Percentiles rank a stretch among this genome's conserved stretches.
These are phyloP conservation scores for Leccinum variicolor DNA, from an alignment of 768 basidiomycete genomes.

Conservation along the genomic window DNA sequence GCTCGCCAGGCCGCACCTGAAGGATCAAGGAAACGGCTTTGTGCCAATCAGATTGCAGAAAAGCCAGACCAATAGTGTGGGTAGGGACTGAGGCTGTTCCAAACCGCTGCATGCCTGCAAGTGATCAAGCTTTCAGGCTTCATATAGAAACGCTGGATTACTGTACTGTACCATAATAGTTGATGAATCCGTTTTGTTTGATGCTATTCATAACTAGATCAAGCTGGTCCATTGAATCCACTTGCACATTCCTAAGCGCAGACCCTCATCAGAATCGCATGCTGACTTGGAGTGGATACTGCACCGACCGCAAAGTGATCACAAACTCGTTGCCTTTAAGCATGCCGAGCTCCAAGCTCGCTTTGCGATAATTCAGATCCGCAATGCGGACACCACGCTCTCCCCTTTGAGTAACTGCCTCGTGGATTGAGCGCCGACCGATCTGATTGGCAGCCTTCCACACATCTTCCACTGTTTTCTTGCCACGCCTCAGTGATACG, in stretches of 20 bases:
- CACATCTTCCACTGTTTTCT: conserved; percentile 74
- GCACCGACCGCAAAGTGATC: conserved; percentile 79
- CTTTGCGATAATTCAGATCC: conserved; percentile 82
- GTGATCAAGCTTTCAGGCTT: conserved; percentile 2
- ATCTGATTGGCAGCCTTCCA: conserved; percentile 81
- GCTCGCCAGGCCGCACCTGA: conserved; percentile 81
- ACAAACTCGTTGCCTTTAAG: conserved; percentile 94
- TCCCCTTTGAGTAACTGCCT: conserved; percentile 68
- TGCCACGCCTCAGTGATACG: conserved; percentile 75
- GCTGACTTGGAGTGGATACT: conserved; percentile 1
- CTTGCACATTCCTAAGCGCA: conserved; percentile 72
- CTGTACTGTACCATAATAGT: conserved; percentile 78
- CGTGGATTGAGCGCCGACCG: conserved; percentile 50
- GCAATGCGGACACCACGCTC: conserved; percentile 88
- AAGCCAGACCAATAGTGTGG: conserved; percentile 87
- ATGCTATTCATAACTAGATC: conserved; percentile 74
- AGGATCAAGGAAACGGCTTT: conserved; percentile 81
- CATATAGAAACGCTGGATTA: not conserved
- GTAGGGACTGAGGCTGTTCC: conserved; percentile 96
- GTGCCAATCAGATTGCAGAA: conserved; percentile 89
- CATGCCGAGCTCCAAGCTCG: conserved; percentile 88
- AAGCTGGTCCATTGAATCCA: conserved; percentile 66
- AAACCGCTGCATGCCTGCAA: conserved; percentile 94
- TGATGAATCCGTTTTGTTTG: conserved; percentile 88
- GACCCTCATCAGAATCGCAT: not conserved